phyloP scores from a whole-genome alignment of 176 grass and related monocot species.

The Phoenix dactylifera region DNA sequence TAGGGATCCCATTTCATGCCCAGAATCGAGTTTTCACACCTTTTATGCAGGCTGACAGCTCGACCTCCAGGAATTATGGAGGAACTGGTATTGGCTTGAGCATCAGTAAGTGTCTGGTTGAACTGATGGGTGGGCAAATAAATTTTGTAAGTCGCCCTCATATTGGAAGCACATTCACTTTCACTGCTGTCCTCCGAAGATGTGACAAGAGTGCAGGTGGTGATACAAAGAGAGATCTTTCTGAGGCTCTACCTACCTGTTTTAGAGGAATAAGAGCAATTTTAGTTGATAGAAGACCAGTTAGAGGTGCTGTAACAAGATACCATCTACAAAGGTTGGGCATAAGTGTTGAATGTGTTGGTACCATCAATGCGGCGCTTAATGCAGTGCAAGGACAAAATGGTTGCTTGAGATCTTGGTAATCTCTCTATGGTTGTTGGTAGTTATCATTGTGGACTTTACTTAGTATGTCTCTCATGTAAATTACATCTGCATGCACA shows the following conservation, averaged over 20 bases:
- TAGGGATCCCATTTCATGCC: conserved; percentile 72
- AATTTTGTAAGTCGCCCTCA: conserved; percentile 65
- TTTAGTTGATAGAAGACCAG: not conserved
- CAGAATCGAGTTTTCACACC: conserved; percentile 12
- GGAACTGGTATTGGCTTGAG: conserved; percentile 23
- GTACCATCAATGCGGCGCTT: conserved; percentile 36
- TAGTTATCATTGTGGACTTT: too few relatives aligned
- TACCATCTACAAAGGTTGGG: conserved; percentile 91
- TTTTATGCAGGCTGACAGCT: conserved; percentile 22
- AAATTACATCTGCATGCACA: too few relatives aligned
- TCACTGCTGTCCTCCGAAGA: conserved; percentile 53
- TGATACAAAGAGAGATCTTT: conserved; percentile 50
- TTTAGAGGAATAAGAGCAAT: not conserved
- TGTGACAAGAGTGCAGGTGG: conserved; percentile 29
- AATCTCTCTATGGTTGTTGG: not conserved
- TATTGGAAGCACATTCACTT: conserved; percentile 90
- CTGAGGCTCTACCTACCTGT: conserved; percentile 52
- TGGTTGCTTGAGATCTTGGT: conserved; percentile 49
- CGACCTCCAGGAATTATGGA: conserved; percentile 19
- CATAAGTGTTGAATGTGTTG: conserved; percentile 46
- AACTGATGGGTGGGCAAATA: conserved; percentile 84
- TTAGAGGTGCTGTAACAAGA: conserved; percentile 12
- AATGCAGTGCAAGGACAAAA: conserved; percentile 47
- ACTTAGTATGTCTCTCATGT: too few relatives aligned
- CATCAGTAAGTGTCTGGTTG: conserved; percentile 73